A percentile compares a stretch with the other conserved stretches of the same genome.
These are phyloP conservation scores for Kodamaea sp. DNA, from an alignment of 1,139 yeast species.

Conservation along the genomic window DNA sequence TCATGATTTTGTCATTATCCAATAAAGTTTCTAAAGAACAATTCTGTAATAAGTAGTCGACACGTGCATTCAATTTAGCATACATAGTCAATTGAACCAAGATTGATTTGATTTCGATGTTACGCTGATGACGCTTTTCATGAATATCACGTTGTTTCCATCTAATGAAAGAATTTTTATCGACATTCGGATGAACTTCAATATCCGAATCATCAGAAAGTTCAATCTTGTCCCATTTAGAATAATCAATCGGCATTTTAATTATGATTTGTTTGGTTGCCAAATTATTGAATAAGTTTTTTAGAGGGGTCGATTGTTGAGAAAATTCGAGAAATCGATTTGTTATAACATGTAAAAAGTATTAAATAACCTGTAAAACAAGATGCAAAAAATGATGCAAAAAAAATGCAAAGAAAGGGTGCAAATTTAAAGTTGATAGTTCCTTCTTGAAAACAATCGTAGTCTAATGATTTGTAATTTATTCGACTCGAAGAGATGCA, in stretches of 20 bases:
- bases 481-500: no score
- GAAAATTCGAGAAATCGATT: neutral
- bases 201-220: slow-evolving; percentile 93
- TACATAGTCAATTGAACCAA: slow-evolving; percentile 77
- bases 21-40: slow-evolving; percentile 41
- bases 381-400: neutral
- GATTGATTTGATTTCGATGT: slow-evolving; percentile 68
- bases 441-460: no score
- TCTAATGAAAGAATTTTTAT: slow-evolving; percentile 82
- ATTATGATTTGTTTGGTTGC: neutral
- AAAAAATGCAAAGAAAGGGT: neutral
- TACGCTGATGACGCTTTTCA: slow-evolving; percentile 81
- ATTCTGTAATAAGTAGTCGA: slow-evolving; percentile 53
- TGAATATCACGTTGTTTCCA: slow-evolving; percentile 99
- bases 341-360: neutral
- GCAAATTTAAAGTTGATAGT: neutral
- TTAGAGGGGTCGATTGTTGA: neutral
- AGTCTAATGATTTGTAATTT: no score
- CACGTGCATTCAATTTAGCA: slow-evolving; percentile 65
- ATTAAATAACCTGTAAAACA: neutral
- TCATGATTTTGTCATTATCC: slow-evolving; percentile 36
- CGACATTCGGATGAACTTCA: slow-evolving; percentile 98
- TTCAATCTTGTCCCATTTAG: slow-evolving; percentile 97
- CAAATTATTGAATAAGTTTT: neutral
- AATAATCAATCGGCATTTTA: slow-evolving; percentile 79